Evolutionary conservation across 2,329 filamentous ascomycete genomes (phyloP).

Genomic region (Colletotrichum shisoi): DNA sequence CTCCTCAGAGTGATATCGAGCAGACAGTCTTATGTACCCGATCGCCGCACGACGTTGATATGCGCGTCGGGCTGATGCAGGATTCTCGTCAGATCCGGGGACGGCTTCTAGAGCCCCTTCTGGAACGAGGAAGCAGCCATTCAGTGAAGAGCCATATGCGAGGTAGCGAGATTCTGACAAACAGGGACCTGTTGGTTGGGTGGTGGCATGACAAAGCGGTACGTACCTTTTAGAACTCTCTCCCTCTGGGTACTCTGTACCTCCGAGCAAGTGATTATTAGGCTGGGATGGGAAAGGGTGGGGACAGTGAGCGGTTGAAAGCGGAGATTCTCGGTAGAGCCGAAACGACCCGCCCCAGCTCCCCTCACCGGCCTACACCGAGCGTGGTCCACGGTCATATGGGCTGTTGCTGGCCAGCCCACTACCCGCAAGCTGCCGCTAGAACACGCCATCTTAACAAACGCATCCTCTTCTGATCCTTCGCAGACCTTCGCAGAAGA

Average conservation of each 20-base stretch:
- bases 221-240: no score
- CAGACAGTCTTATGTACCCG: conserved; percentile 25
- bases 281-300: background rate
- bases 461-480: background rate
- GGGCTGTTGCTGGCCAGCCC: background rate
- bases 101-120: conserved; percentile 30
- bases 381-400: background rate
- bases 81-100: conserved; percentile 28
- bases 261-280: no score
- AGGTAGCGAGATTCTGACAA: conserved; percentile 39
- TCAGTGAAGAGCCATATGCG: conserved; percentile 33
- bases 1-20: conserved; percentile 18
- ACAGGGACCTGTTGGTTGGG: conserved; percentile 38
- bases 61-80: conserved; percentile 15
- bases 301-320: background rate
- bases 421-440: background rate
- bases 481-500: no score
- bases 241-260: no score
- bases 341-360: background rate
- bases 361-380: conserved; percentile 18
- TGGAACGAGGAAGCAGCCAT: conserved; percentile 25
- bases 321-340: conserved; percentile 3
- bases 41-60: conserved; percentile 8
- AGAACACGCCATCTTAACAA: background rate
- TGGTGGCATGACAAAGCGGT: conserved; percentile 29